Conservation (phyloP, 2,329 filamentous ascomycete species). For the Aureobasidium zeae region DNA sequence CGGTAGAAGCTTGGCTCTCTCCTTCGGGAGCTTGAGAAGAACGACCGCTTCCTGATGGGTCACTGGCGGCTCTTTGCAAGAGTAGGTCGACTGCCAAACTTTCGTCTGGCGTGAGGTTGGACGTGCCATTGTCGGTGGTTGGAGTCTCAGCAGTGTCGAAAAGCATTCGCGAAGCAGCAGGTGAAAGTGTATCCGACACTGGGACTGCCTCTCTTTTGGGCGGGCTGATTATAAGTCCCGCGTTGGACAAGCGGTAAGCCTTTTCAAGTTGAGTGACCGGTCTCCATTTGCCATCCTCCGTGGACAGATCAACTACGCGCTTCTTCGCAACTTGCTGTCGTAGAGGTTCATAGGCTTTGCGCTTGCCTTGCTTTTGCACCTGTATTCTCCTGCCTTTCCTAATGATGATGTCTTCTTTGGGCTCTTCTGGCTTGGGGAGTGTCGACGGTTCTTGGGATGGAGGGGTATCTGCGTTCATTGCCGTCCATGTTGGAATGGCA, state of each 20-base stretch:
- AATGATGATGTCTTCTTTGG: slow-evolving; percentile 7
- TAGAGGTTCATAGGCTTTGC: slow-evolving; percentile 7
- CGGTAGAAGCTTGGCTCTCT: neutral
- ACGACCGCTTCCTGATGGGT: neutral
- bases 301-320: slow-evolving; percentile 3
- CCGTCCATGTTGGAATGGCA: neutral
- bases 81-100: neutral
- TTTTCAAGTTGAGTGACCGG: slow-evolving; percentile 4
- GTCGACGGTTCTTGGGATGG: neutral
- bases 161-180: neutral
- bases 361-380: slow-evolving; percentile 8
- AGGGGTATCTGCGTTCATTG: neutral
- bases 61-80: slow-evolving; percentile 3
- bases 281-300: slow-evolving; percentile 6
- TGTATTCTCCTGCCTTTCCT: slow-evolving; percentile 9
- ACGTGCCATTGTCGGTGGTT: neutral
- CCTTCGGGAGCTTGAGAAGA: neutral
- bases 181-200: neutral
- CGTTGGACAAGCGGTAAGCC: neutral
- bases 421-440: neutral
- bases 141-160: slow-evolving; percentile 1
- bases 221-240: neutral
- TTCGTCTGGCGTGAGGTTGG: neutral
- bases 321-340: slow-evolving; percentile 7
- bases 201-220: neutral